Evolutionary conservation across 345 rosid genomes (phyloP).

Genomic region (Corchorus capsularis): DNA sequence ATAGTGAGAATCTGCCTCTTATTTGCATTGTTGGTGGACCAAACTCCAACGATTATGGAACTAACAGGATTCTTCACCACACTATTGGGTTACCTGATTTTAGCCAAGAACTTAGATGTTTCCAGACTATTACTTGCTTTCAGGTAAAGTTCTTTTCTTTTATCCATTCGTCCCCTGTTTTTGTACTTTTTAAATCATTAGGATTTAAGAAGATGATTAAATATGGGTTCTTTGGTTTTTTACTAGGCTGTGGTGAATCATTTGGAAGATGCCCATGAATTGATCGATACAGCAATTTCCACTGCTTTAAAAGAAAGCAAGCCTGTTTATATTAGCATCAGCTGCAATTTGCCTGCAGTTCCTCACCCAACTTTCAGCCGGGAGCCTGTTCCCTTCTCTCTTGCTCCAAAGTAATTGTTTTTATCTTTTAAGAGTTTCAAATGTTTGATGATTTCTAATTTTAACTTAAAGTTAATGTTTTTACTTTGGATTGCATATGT

Average conservation of each 20-base stretch:
- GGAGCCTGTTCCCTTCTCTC: conserved; percentile 64
- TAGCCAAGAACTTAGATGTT: conserved; percentile 70
- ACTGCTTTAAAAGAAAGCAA: conserved; percentile 82
- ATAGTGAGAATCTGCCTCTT: conserved; percentile 76
- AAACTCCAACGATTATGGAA: conserved; percentile 82
- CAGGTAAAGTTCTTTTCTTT: conserved; percentile 42
- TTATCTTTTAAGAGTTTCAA: not conserved
- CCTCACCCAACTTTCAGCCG: conserved; percentile 75
- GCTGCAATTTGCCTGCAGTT: conserved; percentile 69
- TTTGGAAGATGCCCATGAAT: conserved; percentile 78
- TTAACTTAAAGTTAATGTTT: not conserved
- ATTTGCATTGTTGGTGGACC: conserved; percentile 89
- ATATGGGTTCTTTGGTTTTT: not conserved
- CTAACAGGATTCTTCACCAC: conserved; percentile 77
- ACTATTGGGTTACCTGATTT: conserved; percentile 80
- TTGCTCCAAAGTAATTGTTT: conserved; percentile 51
- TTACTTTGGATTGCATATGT: conserved; percentile 1
- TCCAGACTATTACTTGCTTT: conserved; percentile 69
- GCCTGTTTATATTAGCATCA: conserved; percentile 73
- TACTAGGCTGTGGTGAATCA: conserved; percentile 72
- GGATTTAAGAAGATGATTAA: not conserved
- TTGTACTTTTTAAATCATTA: not conserved
- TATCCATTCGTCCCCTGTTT: not conserved
- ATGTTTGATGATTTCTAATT: not conserved
- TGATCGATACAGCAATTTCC: conserved; percentile 73